Percentiles rank a stretch among this genome's conserved stretches.
Conservation (phyloP, 139 green algal genomes). For the Edaphochlamys debaryana region DNA sequence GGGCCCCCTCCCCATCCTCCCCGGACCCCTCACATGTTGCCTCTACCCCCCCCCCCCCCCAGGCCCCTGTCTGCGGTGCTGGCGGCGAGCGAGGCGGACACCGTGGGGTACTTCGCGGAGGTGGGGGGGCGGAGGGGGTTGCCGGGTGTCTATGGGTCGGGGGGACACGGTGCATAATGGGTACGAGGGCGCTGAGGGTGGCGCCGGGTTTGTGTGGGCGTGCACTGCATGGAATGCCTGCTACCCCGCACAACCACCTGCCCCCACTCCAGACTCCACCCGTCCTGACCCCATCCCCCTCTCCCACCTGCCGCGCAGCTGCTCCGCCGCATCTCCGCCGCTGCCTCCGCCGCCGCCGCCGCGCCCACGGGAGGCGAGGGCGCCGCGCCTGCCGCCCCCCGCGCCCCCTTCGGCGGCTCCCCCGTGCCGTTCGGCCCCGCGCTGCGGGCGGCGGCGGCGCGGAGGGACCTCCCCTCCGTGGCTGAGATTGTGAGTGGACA, state of each 20-base stretch:
- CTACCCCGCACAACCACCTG: too few species aligned
- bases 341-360: constrained; percentile 1
- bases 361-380: too few species aligned
- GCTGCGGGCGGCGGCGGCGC: constrained; percentile 17
- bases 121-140: not conserved
- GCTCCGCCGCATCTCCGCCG: not conserved
- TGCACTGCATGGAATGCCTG: too few species aligned
- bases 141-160: not conserved
- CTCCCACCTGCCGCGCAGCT: not conserved
- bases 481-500: not conserved
- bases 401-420: constrained; percentile 15
- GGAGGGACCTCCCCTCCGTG: constrained; percentile 5
- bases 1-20: not conserved
- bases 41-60: too few species aligned
- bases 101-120: constrained; percentile 28
- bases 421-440: constrained; percentile 13
- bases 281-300: not conserved
- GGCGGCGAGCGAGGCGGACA: constrained; percentile 3
- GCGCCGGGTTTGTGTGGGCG: not conserved
- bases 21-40: not conserved
- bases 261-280: too few species aligned
- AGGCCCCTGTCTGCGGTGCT: constrained; percentile 21
- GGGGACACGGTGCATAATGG: not conserved
- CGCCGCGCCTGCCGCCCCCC: not conserved
- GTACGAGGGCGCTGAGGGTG: not conserved